phyloP scores from a whole-genome alignment of 1,284 basidiomycete genomes.

The Peniophora sp. region DNA sequence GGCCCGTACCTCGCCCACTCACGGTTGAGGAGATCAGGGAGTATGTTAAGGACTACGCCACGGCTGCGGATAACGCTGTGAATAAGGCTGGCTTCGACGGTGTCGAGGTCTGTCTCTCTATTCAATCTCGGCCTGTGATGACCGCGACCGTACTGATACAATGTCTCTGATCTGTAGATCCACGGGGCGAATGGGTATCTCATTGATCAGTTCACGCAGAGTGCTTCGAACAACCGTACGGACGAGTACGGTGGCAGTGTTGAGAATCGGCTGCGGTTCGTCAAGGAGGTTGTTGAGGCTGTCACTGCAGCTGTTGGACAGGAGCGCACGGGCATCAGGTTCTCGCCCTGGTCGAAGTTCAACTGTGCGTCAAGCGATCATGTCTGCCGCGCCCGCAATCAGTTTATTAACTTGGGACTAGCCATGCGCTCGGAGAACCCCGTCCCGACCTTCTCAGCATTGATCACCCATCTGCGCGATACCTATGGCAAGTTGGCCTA shows the following conservation, averaged over 20 bases:
- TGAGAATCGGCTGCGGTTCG: constrained; percentile 45
- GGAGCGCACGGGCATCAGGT: constrained; percentile 36
- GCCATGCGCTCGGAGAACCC: constrained; percentile 34
- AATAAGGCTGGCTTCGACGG: constrained; percentile 23
- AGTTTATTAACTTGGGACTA: constrained; percentile 5
- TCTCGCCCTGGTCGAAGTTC: constrained; percentile 42
- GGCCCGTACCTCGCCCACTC: constrained; percentile 18
- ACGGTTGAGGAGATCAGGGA: constrained; percentile 31
- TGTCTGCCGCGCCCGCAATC: background rate
- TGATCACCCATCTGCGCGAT: constrained; percentile 19
- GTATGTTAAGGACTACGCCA: constrained; percentile 27
- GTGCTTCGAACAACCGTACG: constrained; percentile 39
- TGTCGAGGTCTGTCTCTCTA: constrained; percentile 9
- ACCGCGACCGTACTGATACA: constrained; percentile 38
- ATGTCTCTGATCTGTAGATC: constrained; percentile 20
- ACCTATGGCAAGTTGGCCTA: constrained; percentile 37
- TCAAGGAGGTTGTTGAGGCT: constrained; percentile 39
- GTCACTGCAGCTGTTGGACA: constrained; percentile 30
- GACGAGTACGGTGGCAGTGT: constrained; percentile 53
- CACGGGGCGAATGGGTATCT: constrained; percentile 32
- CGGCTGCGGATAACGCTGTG: constrained; percentile 21
- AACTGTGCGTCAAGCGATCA: constrained; percentile 21
- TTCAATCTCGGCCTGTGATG: no score
- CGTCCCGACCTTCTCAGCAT: constrained; percentile 22
- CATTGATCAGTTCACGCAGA: constrained; percentile 30